Base-by-base conservation (phyloP, 2,329 filamentous ascomycete species). In the Neofusicoccum umdonicola region DNA sequence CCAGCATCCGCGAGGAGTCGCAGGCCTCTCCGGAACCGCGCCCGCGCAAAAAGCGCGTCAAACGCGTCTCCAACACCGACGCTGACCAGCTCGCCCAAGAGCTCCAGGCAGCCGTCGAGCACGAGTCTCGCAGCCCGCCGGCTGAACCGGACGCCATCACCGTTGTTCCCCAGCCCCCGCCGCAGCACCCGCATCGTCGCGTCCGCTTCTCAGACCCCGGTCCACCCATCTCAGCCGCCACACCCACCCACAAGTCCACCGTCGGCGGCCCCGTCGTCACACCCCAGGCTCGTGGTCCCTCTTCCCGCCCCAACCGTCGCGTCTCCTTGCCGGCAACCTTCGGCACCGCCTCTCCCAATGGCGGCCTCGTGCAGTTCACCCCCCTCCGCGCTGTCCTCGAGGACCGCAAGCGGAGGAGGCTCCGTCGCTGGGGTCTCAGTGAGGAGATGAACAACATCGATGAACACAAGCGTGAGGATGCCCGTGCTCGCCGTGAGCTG, bases 361-460 rank as follows among this genome's bases (percentile, higher is more conserved):
- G 63, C 11, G 56, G 63, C 2, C 22, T 52, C 3, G 66, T 76
- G 37, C 76, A 78, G 67, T 78, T 74, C 57, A 70, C 71, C 2
- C 76, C 76, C 13, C 72, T 77, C 45, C 69, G 68, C 22, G 72
- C 72, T 7, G 71, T 75, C 15, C 67, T 77, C 4, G 74, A 74
- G 35, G 65, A 67, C 48, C 75, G 75, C 64, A 70, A 69, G 6
- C 74, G 72, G 34, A 77, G 76, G 48, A 76, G 78, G 44, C 75
- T 80, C 17, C 76, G 76, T 58, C 77, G 76, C 35, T 78, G 71
- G 69, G 76, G 77, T 58, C 71, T 78, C 6, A 78, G 77, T 68
- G 76, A 80, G 65, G 76, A 78, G 68, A 73, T 79, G 56, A 78
- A 76, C 63, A 69, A 70, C 35, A 73, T 78, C 57, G 74, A 78